Percentiles rank a stretch among this genome's conserved stretches.
These are phyloP conservation scores for Candida corydali DNA, from an alignment of 805 yeast species.

Conservation along the genomic window DNA sequence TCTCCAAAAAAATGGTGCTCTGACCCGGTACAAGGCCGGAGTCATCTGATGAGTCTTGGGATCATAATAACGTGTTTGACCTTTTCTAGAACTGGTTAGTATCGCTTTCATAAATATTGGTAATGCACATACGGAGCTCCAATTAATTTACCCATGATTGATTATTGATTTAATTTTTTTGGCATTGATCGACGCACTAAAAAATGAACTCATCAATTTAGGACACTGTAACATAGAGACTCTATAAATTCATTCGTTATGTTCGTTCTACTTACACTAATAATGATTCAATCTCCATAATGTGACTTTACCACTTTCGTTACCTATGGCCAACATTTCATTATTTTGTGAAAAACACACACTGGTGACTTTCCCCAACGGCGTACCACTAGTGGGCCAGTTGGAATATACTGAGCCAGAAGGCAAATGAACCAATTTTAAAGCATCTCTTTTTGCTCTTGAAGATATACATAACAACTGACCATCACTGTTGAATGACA, in stretches of 20 bases:
- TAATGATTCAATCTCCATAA: constrained; percentile 88
- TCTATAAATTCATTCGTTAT: no score
- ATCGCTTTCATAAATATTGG: background rate
- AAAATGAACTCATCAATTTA: no score
- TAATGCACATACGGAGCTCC: constrained; percentile 9
- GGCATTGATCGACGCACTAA: background rate
- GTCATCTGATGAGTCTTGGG: constrained; percentile 80
- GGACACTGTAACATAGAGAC: no score
- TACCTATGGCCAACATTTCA: constrained; percentile 85
- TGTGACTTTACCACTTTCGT: constrained; percentile 85
- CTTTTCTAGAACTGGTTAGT: constrained; percentile 29
- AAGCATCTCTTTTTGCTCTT: constrained; percentile 78
- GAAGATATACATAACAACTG: constrained; percentile 85
- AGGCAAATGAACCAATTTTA: constrained; percentile 83
- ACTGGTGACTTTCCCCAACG: constrained; percentile 88
- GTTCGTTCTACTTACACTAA: no score
- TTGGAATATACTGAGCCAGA: constrained; percentile 80
- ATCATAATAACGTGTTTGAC: constrained; percentile 47
- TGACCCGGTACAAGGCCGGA: constrained; percentile 87
- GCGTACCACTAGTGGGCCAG: constrained; percentile 98
- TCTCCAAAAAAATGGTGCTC: constrained; percentile 79
- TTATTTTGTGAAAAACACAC: constrained; percentile 75
- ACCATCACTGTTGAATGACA: constrained; percentile 81
- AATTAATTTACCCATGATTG: constrained; percentile 8
- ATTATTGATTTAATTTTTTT: background rate